Evolutionary conservation across 2,329 filamentous ascomycete species (phyloP), one percentile per base, ranked within the genome.

Genomic region (Fusarium burgessii): DNA sequence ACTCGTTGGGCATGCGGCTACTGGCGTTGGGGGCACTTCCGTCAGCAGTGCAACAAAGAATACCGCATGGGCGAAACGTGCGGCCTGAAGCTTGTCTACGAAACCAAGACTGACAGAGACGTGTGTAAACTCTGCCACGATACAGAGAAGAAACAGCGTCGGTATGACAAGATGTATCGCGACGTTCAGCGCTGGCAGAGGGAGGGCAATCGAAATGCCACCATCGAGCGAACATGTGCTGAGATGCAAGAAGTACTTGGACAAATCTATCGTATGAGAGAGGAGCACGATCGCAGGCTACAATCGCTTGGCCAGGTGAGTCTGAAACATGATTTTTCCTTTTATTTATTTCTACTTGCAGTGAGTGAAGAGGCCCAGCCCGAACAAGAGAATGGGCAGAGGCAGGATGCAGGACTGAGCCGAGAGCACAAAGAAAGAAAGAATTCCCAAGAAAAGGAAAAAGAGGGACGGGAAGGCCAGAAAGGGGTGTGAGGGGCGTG

Each of bases 51-150:
- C 87, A 91, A 92, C 82, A 94, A 94, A 82, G 95, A 98, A 81
- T 97, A 97, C 84, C 93, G 95, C 73, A 97, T 93, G 74, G 95
- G 95, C 77, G 95, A 98, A 86, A 98, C 95, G 40, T 98, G 95
- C 83, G 95, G 95, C 68, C 91, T 97, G 84, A 97, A 94, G 84
- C 89, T 97, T 71, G 91, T 97, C 78, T 94, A 92, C 84, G 85
- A 89, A 75, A 95, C 93, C 29, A 86, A 89, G 71, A 84, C 85
- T 64, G 86, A 91, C 58, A 75, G 80, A 45, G 88, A 88, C 59
- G 88, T 89, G 76, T 98, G 95, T 86, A 93, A 92, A 79, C 86
- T 94, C 70, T 98, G 95, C 84, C 91, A 94, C 77, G 94, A 96
- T 82, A 94, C 95, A 74, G 91, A 94, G 78, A 95, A 92, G 82